These are phyloP conservation scores for Magnolia changhungtana DNA, from an alignment of 164 flowering plant genomes.

Conservation along the genomic window DNA sequence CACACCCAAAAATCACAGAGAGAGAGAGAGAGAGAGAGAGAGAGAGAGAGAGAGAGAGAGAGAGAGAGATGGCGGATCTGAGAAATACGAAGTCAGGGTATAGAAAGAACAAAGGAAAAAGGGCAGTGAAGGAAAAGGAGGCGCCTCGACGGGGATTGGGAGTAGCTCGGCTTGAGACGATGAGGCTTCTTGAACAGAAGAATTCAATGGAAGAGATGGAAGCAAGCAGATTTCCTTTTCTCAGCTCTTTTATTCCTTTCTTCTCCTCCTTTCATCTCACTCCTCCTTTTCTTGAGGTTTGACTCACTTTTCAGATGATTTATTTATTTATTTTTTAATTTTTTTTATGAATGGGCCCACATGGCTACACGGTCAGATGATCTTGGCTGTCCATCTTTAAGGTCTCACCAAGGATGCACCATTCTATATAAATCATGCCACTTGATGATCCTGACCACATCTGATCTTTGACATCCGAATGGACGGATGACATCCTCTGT, in stretches of 20 bases:
- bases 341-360: too few relatives aligned
- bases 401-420: too few relatives aligned
- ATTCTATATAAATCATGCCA: too few relatives aligned
- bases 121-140: neutral
- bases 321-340: too few relatives aligned
- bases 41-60: constrained; percentile 4
- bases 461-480: too few relatives aligned
- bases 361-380: too few relatives aligned
- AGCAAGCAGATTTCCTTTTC: neutral
- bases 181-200: constrained; percentile 2
- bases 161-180: neutral
- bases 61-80: neutral
- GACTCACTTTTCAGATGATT: neutral
- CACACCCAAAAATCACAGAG: neutral
- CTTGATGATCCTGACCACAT: too few relatives aligned
- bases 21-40: neutral
- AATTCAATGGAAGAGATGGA: neutral
- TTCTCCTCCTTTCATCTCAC: neutral
- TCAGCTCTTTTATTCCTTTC: neutral
- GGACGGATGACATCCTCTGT: too few relatives aligned
- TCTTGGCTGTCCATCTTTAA: too few relatives aligned
- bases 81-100: neutral
- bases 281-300: neutral
- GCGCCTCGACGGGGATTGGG: constrained; percentile 1
- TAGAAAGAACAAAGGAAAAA: neutral